Conservation (phyloP, 768 basidiomycete species). For the Brasilioporus rufonigricans region DNA sequence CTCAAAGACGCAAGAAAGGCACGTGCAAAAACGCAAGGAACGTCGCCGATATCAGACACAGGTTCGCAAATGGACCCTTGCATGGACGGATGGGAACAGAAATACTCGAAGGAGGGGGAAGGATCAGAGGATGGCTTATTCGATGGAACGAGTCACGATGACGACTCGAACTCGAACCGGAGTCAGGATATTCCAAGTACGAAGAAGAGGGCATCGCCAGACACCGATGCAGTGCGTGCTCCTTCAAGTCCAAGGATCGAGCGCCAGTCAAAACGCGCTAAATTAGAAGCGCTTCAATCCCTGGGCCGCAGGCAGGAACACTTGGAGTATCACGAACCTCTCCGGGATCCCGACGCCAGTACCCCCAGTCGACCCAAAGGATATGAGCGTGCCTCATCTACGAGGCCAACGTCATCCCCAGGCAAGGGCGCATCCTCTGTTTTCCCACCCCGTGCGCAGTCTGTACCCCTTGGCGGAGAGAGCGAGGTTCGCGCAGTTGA, state of each 20-base stretch:
- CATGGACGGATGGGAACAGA: constrained; percentile 5
- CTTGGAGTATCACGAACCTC: constrained; percentile 18
- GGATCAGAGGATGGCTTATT: constrained; percentile 42
- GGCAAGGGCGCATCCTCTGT: constrained; percentile 4
- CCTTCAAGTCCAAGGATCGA: constrained; percentile 12
- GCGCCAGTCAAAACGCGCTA: constrained; percentile 27
- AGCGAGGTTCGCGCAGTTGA: constrained; percentile 16
- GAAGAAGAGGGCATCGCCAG: constrained; percentile 34
- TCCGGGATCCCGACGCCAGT: constrained; percentile 18
- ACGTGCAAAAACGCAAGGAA: constrained; percentile 27
- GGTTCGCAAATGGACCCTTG: background rate
- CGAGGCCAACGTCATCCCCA: constrained; percentile 19
- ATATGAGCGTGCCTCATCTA: constrained; percentile 22
- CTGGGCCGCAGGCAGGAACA: constrained; percentile 11
- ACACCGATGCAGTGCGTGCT: constrained; percentile 13
- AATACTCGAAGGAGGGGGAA: constrained; percentile 2
- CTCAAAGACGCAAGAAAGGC: constrained; percentile 49
- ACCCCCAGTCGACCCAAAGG: background rate
- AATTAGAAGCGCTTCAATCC: constrained; percentile 19
- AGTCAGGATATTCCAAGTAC: background rate
- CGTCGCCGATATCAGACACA: constrained; percentile 13
- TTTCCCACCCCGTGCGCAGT: constrained; percentile 26
- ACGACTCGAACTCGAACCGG: background rate
- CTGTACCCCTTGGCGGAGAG: constrained; percentile 27
- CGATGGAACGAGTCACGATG: background rate